Percentiles rank a stretch among this genome's conserved stretches.
Conservation (phyloP, 345 rosid species). For the Eucalyptus leucophloia region DNA sequence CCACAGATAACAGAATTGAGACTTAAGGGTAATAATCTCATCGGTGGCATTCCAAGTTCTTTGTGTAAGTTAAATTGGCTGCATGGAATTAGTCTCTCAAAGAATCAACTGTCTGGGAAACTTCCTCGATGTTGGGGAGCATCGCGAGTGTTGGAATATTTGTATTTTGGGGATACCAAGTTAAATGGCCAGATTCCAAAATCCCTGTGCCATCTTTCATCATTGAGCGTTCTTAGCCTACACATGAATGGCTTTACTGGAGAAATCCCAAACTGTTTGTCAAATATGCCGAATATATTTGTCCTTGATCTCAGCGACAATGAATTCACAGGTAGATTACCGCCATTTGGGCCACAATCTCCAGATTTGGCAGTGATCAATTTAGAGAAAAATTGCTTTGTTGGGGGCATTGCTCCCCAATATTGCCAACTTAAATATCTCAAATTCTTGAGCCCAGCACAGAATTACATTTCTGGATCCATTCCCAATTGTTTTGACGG, state of each 20-base stretch:
- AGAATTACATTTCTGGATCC: neutral
- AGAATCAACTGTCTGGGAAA: neutral
- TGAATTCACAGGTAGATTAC: neutral
- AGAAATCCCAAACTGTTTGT: neutral
- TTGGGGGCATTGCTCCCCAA: neutral
- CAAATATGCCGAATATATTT: rapidly evolving
- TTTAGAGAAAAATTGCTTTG: neutral
- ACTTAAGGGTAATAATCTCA: neutral
- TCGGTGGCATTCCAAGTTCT: neutral
- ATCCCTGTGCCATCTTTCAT: rapidly evolving
- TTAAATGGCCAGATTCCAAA: neutral
- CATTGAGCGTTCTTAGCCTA: neutral
- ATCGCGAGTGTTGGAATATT: rapidly evolving
- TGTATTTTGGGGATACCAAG: neutral
- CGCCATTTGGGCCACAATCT: neutral
- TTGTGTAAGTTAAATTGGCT: neutral
- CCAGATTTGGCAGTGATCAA: neutral
- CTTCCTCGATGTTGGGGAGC: neutral
- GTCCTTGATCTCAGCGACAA: neutral
- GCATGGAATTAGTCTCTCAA: neutral
- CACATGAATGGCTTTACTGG: neutral
- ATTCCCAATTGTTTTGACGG: neutral
- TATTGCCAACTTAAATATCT: neutral
- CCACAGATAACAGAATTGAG: rapidly evolving
- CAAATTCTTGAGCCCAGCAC: neutral